Evolutionary conservation across 371 early-diverging fungal genomes (phyloP).

Genomic region (Lichtheimia corymbifera): DNA sequence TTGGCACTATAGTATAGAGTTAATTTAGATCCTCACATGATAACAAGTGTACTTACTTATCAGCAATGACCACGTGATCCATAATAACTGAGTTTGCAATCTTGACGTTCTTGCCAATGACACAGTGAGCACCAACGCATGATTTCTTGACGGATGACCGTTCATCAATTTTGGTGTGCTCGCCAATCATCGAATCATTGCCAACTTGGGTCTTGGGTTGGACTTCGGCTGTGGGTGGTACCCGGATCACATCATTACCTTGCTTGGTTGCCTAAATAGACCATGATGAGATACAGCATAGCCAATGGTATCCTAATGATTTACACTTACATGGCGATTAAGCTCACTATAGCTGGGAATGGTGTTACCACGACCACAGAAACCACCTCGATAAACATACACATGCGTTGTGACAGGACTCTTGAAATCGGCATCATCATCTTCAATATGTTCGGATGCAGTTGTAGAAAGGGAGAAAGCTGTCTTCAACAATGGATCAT

Average conservation of each 20-base stretch:
- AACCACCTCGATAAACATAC: conserved; percentile 50
- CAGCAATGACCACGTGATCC: conserved; percentile 90
- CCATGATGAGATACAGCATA: conserved; percentile 5
- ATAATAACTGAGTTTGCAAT: conserved; percentile 91
- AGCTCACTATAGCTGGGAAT: conserved; percentile 83
- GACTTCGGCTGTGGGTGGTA: conserved; percentile 66
- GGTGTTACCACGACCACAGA: conserved; percentile 81
- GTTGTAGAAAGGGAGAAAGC: conserved; percentile 54
- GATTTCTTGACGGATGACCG: conserved; percentile 90
- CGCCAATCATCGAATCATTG: conserved; percentile 89
- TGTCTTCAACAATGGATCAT: conserved; percentile 36
- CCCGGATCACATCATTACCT: conserved; percentile 55
- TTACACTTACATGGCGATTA: conserved; percentile 75
- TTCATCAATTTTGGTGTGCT: conserved; percentile 87
- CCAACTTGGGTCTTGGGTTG: conserved; percentile 79
- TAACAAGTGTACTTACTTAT: conserved; percentile 57
- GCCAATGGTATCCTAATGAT: too few species aligned
- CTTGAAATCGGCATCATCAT: conserved; percentile 35
- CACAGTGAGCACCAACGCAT: conserved; percentile 88
- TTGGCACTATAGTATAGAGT: conserved; percentile 65
- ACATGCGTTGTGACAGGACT: conserved; percentile 50
- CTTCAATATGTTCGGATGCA: conserved; percentile 33
- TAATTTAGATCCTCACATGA: background rate
- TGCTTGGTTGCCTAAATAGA: conserved; percentile 53
- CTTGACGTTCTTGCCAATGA: conserved; percentile 94